A percentile compares a stretch with the other conserved stretches of the same genome.
These are phyloP conservation scores for Austropuccinia psidii DNA, from an alignment of 1,284 basidiomycete genomes.

Conservation along the genomic window DNA sequence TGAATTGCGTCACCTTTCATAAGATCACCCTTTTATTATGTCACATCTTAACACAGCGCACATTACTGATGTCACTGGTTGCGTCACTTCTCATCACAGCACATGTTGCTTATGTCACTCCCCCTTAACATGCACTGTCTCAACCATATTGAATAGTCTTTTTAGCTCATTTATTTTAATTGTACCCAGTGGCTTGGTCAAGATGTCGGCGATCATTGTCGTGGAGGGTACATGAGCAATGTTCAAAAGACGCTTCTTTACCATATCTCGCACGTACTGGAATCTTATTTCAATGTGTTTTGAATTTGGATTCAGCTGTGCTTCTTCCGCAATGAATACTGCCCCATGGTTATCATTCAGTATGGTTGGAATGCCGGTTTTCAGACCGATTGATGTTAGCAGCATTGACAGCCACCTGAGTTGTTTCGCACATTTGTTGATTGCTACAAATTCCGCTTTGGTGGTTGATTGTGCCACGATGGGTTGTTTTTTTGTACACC, in stretches of 20 bases:
- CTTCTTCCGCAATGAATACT: background rate
- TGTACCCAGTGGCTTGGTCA: background rate
- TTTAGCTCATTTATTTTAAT: too few species aligned
- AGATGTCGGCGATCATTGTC: background rate
- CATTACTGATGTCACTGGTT: too few species aligned
- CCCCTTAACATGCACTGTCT: too few species aligned
- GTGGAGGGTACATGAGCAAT: background rate
- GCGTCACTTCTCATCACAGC: too few species aligned
- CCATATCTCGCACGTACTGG: background rate
- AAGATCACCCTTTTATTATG: too few species aligned
- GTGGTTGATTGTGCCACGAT: constrained; percentile 6
- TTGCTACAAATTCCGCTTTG: background rate
- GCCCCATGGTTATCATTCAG: background rate
- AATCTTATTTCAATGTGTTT: constrained; percentile 4
- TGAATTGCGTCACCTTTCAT: too few species aligned
- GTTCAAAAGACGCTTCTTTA: background rate
- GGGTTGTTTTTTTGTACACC: constrained; percentile 1
- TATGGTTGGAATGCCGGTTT: background rate
- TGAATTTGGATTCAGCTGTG: background rate
- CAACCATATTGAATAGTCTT: too few species aligned
- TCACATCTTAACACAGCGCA: too few species aligned
- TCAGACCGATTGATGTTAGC: background rate
- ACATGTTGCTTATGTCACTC: too few species aligned
- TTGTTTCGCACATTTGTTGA: constrained; percentile 3
- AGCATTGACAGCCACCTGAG: constrained; percentile 7